Evolutionary conservation across 2,329 filamentous ascomycete genomes (phyloP).

Genomic region (Cercospora janseana): DNA sequence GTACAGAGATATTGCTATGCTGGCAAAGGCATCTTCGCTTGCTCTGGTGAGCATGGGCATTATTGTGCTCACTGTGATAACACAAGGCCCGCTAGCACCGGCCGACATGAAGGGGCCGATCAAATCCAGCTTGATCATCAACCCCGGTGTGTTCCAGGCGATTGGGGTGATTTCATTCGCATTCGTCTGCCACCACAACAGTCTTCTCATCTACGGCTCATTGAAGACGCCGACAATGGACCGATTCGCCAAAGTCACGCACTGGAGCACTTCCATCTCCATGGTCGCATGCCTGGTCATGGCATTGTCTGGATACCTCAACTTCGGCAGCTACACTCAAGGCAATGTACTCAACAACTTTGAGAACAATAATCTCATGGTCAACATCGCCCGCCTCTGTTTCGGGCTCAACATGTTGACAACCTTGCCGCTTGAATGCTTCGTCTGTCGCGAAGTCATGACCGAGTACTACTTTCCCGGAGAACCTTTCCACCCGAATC

Average conservation of each 20-base stretch:
- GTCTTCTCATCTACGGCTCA: conserved; percentile 93
- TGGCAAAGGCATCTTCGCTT: conserved; percentile 92
- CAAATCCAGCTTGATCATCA: conserved; percentile 69
- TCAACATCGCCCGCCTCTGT: conserved; percentile 90
- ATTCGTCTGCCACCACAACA: conserved; percentile 86
- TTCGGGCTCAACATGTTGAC: conserved; percentile 99
- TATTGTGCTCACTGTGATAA: conserved; percentile 83
- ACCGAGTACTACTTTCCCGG: conserved; percentile 74
- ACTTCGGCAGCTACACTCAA: conserved; percentile 85
- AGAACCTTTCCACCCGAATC: conserved; percentile 75
- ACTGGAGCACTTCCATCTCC: conserved; percentile 86
- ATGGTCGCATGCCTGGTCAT: conserved; percentile 88
- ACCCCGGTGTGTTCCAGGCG: conserved; percentile 86
- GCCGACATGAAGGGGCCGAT: conserved; percentile 69
- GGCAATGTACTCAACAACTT: conserved; percentile 99
- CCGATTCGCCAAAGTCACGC: conserved; percentile 88
- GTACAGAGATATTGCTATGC: conserved; percentile 95
- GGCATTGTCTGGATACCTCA: conserved; percentile 85
- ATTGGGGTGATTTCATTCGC: conserved; percentile 97
- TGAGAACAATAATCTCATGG: conserved; percentile 81
- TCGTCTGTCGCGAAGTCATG: conserved; percentile 97
- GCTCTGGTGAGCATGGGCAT: conserved; percentile 90
- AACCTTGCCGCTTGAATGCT: conserved; percentile 91
- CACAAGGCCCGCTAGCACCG: conserved; percentile 75
- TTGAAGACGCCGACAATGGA: conserved; percentile 91